A percentile compares a stretch with the other conserved stretches of the same genome.
Conservation (phyloP, 108 stramenopile genomes). For the Asterionellopsis glacialis region DNA sequence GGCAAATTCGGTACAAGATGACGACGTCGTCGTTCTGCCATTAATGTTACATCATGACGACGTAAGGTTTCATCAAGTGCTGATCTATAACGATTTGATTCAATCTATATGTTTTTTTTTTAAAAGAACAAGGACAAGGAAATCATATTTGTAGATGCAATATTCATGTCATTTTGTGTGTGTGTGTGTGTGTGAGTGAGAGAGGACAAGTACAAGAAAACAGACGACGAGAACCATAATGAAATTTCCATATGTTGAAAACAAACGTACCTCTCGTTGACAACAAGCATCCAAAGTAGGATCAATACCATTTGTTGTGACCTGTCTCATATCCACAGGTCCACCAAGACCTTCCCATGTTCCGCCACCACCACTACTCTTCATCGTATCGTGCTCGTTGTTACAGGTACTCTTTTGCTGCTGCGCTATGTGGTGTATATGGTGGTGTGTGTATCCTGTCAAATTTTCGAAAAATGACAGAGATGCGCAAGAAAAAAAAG, state of each 20-base stretch:
- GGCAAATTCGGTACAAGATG: constrained; percentile 39
- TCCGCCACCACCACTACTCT: not conserved
- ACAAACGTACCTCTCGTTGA: constrained; percentile 77
- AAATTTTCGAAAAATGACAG: too few species aligned
- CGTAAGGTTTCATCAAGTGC: constrained; percentile 52
- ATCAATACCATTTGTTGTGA: constrained; percentile 34
- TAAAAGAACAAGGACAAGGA: not conserved
- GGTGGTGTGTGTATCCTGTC: too few species aligned
- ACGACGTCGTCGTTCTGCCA: constrained; percentile 63
- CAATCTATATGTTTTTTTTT: constrained; percentile 33
- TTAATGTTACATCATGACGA: constrained; percentile 63
- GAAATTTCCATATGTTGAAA: not conserved
- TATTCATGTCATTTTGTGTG: too few species aligned
- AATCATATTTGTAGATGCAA: not conserved
- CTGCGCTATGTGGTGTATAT: too few species aligned
- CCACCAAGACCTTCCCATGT: constrained; percentile 68
- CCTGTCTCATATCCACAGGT: constrained; percentile 38
- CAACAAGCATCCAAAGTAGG: constrained; percentile 78
- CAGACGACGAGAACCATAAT: not conserved
- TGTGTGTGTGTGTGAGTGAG: too few species aligned
- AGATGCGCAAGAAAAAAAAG: too few species aligned
- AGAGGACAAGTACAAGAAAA: too few species aligned
- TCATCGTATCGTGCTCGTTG: too few species aligned
- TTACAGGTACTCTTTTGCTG: too few species aligned
- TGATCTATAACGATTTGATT: constrained; percentile 54